Evolutionary conservation across 73 alveolate genomes (phyloP).

Genomic region (Halteria grandinella): DNA sequence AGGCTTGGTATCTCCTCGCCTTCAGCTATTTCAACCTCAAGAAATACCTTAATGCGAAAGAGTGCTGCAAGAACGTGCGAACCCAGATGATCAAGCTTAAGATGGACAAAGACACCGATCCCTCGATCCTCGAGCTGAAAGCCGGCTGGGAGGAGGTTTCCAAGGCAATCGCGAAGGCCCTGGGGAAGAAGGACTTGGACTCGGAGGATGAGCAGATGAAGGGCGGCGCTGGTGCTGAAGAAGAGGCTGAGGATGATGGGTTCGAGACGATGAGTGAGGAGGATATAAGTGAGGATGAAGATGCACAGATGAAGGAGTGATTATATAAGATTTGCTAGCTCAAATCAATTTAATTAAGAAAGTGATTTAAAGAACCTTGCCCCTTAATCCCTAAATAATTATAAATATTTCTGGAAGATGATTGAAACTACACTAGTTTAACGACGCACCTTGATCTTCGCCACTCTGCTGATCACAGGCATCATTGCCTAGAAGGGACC

Average conservation of each 20-base stretch:
- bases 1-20: constrained; percentile 69
- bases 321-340: no score
- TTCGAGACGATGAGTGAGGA: constrained; percentile 59
- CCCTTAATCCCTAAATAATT: no score
- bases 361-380: no score
- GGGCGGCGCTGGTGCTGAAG: constrained; percentile 16
- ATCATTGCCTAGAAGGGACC: no score
- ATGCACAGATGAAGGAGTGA: neutral
- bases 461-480: no score
- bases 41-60: constrained; percentile 49
- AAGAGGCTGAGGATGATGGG: constrained; percentile 46
- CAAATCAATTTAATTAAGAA: no score
- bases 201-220: constrained; percentile 19
- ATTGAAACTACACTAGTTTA: no score
- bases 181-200: constrained; percentile 36
- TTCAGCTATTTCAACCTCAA: constrained; percentile 55
- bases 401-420: no score
- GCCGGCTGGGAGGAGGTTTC: constrained; percentile 55
- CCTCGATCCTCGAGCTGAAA: constrained; percentile 40
- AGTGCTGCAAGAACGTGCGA: constrained; percentile 55
- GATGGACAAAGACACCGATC: constrained; percentile 16
- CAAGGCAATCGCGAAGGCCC: neutral
- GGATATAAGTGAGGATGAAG: constrained; percentile 63
- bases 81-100: constrained; percentile 19
- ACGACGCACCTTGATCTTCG: no score